Evolutionary conservation across 2,329 filamentous ascomycete species (phyloP).

Genomic region (Aspergillus japonicus): DNA sequence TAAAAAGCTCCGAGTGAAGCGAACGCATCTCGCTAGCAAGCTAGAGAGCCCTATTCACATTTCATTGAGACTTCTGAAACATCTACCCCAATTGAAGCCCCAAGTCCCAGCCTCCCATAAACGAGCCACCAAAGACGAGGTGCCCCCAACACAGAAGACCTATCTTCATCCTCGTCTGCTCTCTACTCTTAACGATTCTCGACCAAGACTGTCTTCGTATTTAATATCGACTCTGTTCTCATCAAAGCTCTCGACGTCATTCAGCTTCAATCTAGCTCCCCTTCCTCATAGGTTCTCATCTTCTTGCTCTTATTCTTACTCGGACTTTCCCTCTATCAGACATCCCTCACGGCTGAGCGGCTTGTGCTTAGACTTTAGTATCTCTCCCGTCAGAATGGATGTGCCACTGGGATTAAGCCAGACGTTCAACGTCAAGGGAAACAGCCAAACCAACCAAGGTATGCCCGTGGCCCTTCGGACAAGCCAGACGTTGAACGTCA

Average conservation of each 20-base stretch:
- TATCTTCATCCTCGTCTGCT: not conserved
- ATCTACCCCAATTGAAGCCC: not conserved
- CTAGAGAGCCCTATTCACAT: not conserved
- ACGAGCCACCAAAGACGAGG: not conserved
- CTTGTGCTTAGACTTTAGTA: not conserved
- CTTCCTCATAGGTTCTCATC: not conserved
- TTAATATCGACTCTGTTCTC: too few species aligned
- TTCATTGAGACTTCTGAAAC: not conserved
- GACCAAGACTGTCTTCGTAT: too few species aligned
- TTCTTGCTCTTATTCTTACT: too few species aligned
- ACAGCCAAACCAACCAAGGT: not conserved
- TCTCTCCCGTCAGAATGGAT: not conserved
- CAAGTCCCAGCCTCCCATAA: not conserved
- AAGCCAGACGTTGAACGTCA: not conserved
- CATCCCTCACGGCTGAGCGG: not conserved
- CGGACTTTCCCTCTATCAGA: not conserved
- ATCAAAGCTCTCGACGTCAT: too few species aligned
- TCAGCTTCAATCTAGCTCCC: not conserved
- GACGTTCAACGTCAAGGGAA: not conserved
- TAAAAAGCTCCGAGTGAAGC: too few species aligned
- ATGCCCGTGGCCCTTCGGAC: not conserved
- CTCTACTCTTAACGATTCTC: not conserved
- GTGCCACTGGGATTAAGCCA: not conserved
- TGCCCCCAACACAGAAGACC: not conserved
- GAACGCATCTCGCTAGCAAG: not conserved